A percentile compares a stretch with the other conserved stretches of the same genome.
Evolutionary conservation across 2,329 filamentous ascomycete species (phyloP).

Genomic region (Botrytis fragariae): DNA sequence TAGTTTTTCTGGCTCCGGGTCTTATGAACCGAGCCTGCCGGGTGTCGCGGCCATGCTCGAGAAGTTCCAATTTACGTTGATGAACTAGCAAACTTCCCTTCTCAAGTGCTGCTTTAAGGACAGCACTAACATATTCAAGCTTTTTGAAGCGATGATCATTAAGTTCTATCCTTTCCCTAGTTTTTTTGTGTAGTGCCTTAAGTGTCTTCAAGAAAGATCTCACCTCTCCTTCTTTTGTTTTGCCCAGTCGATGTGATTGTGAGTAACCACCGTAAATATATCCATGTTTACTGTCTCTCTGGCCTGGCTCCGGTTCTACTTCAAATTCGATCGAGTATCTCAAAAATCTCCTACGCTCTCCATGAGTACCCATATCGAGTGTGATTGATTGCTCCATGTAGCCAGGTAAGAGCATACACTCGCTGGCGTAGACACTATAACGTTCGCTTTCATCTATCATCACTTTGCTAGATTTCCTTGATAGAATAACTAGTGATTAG

Average conservation of each 20-base stretch:
- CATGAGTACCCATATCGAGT: not conserved
- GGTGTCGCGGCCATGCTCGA: not conserved
- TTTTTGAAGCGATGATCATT: not conserved
- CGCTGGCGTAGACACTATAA: not conserved
- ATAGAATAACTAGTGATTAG: not conserved
- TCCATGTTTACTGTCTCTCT: not conserved
- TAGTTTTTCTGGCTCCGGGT: not conserved
- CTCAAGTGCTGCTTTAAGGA: not conserved
- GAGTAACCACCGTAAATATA: not conserved
- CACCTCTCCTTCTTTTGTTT: not conserved
- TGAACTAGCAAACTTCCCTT: not conserved
- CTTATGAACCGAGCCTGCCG: not conserved
- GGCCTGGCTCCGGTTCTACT: not conserved
- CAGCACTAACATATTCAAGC: not conserved
- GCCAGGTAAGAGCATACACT: not conserved
- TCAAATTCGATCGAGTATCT: not conserved
- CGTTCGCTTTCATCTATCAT: not conserved
- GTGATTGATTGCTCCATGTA: not conserved
- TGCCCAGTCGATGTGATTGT: constrained; percentile 1
- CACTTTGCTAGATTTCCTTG: not conserved
- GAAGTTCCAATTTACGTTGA: not conserved
- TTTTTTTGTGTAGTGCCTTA: not conserved
- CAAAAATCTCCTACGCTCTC: not conserved
- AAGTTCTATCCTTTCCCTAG: too few relatives aligned
- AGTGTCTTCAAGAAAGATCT: not conserved